Evolutionary conservation across 176 grass and related monocot genomes (phyloP).

Genomic region (Olyra latifolia): DNA sequence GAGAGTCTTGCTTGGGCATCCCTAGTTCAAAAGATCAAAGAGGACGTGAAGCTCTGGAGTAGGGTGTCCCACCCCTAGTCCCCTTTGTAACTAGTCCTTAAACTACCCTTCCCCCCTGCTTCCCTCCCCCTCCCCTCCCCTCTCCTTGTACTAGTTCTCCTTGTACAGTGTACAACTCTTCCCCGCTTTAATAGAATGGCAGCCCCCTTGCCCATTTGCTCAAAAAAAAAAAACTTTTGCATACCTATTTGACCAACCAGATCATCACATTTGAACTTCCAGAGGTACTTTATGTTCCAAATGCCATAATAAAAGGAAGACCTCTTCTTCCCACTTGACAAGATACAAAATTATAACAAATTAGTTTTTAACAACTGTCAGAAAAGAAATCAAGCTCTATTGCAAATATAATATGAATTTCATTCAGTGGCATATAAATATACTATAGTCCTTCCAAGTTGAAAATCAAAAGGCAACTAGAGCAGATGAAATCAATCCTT

Average conservation of each 20-base stretch:
- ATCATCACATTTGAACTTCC: slow-evolving; percentile 98
- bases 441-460: slow-evolving; percentile 1
- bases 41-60: no score
- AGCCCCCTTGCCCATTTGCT: no score
- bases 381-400: not conserved
- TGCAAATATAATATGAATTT: not conserved
- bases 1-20: no score
- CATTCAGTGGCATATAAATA: not conserved
- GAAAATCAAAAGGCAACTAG: not conserved
- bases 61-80: no score
- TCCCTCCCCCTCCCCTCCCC: no score
- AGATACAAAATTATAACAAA: slow-evolving; percentile 2
- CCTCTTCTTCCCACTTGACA: slow-evolving; percentile 79
- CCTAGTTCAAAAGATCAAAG: no score
- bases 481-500: not conserved
- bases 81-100: no score
- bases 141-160: no score
- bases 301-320: slow-evolving; percentile 92
- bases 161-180: no score
- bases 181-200: no score
- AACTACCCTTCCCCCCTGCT: no score
- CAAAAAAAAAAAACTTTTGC: no score
- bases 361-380: not conserved
- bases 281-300: slow-evolving; percentile 95
- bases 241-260: slow-evolving; percentile 81